Conservation (phyloP, 768 basidiomycete species). For the Mycena rebaudengoi region DNA sequence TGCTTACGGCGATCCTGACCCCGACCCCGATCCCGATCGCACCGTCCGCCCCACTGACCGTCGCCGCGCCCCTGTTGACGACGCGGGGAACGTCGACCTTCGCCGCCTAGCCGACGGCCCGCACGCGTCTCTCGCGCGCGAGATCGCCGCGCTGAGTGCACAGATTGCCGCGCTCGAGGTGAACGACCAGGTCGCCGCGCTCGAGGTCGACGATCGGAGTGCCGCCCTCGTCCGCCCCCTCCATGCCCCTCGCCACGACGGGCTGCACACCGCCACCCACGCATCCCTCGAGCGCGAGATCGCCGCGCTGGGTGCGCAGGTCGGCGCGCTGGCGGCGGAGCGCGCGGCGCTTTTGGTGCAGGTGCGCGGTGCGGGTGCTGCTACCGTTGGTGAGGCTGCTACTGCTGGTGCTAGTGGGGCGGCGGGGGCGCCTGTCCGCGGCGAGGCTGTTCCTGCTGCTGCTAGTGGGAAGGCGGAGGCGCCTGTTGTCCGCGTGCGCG, state of each 20-base stretch:
- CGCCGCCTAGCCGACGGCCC: neutral
- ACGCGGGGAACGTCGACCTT: neutral
- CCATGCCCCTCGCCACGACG: neutral
- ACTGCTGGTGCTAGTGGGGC: no score
- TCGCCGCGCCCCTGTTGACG: no score
- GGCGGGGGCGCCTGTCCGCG: no score
- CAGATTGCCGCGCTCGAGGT: neutral
- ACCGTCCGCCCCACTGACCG: slow-evolving; percentile 16
- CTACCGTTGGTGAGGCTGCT: no score
- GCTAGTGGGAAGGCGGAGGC: no score
- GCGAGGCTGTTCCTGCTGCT: no score
- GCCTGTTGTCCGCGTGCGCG: no score
- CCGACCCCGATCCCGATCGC: slow-evolving; percentile 11
- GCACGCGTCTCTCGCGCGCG: neutral
- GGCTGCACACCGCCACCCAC: neutral
- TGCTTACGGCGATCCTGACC: no score
- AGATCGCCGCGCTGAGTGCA: neutral
- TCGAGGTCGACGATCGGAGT: slow-evolving; percentile 14
- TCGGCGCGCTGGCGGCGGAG: slow-evolving; percentile 49
- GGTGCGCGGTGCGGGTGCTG: neutral
- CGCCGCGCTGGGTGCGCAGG: slow-evolving; percentile 39
- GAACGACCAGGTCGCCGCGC: no score
- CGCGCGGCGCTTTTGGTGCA: slow-evolving; percentile 31
- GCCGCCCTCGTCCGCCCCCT: slow-evolving; percentile 24
- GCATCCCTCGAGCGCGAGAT: slow-evolving; percentile 46